Evolutionary conservation across 2,329 filamentous ascomycete species (phyloP).

Genomic region (Tolypocladium ovalisporum): DNA sequence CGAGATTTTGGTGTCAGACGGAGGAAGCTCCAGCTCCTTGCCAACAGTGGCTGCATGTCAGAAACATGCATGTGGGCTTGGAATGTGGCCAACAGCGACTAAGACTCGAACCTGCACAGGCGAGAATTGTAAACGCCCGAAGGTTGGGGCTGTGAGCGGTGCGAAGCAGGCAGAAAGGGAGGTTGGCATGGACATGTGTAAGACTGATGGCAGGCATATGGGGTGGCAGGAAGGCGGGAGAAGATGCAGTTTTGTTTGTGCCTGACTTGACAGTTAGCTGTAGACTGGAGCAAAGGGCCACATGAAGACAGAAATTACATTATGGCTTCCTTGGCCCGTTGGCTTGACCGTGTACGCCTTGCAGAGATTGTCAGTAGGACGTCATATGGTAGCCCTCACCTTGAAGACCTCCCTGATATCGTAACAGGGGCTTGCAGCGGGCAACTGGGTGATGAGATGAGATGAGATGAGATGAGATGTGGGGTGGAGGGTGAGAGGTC

Average conservation of each 20-base stretch:
- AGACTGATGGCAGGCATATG: conserved; percentile 1
- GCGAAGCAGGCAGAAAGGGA: not conserved
- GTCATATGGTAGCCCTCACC: too few relatives aligned
- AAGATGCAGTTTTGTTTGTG: not conserved
- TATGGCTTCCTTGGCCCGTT: not conserved
- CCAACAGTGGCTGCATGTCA: not conserved
- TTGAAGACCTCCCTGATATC: too few relatives aligned
- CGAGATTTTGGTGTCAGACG: not conserved
- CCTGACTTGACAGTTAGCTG: conserved; percentile 3
- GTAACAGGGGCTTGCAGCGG: not conserved
- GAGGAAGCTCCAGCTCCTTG: not conserved
- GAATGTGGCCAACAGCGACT: not conserved
- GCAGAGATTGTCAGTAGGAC: too few relatives aligned
- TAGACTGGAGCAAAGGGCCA: conserved; percentile 4
- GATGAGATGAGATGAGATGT: not conserved
- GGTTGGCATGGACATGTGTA: not conserved
- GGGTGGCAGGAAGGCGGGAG: not conserved
- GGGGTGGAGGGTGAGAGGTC: not conserved
- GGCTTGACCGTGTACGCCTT: too few relatives aligned
- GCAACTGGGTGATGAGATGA: not conserved
- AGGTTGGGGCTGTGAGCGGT: not conserved
- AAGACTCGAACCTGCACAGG: not conserved
- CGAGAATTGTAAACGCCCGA: not conserved
- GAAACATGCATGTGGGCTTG: not conserved
- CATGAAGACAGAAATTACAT: conserved; percentile 3